Evolutionary conservation across 495 filamentous ascomycete genomes (phyloP).

Genomic region (Aspergillus bridgeri): DNA sequence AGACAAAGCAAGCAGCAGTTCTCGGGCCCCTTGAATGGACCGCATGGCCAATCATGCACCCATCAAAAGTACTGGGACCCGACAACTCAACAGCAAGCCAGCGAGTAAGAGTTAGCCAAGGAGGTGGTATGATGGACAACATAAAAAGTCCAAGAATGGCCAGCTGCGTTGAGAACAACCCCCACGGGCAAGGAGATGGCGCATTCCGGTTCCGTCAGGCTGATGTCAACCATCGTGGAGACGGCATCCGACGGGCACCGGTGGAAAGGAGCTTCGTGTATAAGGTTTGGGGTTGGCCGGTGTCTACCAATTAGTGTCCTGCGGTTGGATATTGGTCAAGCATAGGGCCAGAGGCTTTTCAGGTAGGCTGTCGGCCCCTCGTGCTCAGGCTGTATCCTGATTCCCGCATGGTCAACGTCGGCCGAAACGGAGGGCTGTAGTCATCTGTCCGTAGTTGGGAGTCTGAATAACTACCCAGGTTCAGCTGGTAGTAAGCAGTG

Average conservation of each 20-base stretch:
- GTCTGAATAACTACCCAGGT: too few species aligned
- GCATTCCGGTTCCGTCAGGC: constrained; percentile 1
- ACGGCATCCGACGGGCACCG: not conserved
- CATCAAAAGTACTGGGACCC: not conserved
- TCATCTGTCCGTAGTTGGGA: too few species aligned
- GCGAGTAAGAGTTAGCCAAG: too few species aligned
- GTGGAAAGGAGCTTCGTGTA: not conserved
- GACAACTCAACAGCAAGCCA: not conserved
- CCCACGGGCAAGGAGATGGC: not conserved
- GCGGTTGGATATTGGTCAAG: too few species aligned
- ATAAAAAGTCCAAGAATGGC: not conserved
- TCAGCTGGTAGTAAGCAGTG: too few species aligned
- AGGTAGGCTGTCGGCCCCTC: too few species aligned
- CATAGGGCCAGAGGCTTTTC: too few species aligned
- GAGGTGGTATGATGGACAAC: too few species aligned
- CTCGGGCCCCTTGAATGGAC: not conserved
- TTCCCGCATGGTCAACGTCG: too few species aligned
- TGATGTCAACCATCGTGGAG: constrained; percentile 2
- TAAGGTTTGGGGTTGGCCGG: not conserved
- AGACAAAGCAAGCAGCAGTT: not conserved
- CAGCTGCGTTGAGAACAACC: not conserved
- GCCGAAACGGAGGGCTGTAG: too few species aligned
- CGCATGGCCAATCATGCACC: not conserved
- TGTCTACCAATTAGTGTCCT: too few species aligned
- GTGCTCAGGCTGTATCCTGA: too few species aligned